phyloP scores from a whole-genome alignment of 768 basidiomycete species.

The Termitomyces sp. region DNA sequence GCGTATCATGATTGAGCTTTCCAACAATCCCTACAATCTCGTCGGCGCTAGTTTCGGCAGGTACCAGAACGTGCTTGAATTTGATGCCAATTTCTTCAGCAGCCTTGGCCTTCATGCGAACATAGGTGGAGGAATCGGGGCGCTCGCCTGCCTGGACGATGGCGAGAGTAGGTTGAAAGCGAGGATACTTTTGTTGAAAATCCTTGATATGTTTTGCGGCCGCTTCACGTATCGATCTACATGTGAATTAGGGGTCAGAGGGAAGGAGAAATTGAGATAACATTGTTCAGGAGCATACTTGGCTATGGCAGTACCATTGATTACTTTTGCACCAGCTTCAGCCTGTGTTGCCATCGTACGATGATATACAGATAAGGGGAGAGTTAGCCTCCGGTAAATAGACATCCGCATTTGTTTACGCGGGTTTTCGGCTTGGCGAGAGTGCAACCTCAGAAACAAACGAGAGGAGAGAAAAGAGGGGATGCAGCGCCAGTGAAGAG shows the following conservation, averaged over 20 bases:
- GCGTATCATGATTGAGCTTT: conserved; percentile 78
- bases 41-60: conserved; percentile 66
- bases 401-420: conserved; percentile 22
- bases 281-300: conserved; percentile 51
- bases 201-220: conserved; percentile 69
- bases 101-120: conserved; percentile 97
- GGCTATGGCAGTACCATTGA: conserved; percentile 83
- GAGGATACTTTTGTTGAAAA: conserved; percentile 67
- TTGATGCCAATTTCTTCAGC: conserved; percentile 91
- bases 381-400: conserved; percentile 12
- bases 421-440: conserved; percentile 16
- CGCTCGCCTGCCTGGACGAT: conserved; percentile 94
- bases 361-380: conserved; percentile 35
- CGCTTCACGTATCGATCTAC: conserved; percentile 75
- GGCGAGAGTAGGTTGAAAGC: conserved; percentile 86
- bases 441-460: neutral
- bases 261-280: neutral
- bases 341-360: conserved; percentile 34
- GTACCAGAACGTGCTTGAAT: conserved; percentile 74
- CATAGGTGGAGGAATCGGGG: conserved; percentile 87
- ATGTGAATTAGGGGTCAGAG: neutral
- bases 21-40: conserved; percentile 76
- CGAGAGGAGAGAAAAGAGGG: neutral
- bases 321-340: conserved; percentile 41
- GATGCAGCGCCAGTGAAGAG: neutral